Percentiles rank a stretch among this genome's conserved stretches.
These are phyloP conservation scores for Hanseniaspora valbyensis DNA, from an alignment of 805 yeast genomes.

Conservation along the genomic window DNA sequence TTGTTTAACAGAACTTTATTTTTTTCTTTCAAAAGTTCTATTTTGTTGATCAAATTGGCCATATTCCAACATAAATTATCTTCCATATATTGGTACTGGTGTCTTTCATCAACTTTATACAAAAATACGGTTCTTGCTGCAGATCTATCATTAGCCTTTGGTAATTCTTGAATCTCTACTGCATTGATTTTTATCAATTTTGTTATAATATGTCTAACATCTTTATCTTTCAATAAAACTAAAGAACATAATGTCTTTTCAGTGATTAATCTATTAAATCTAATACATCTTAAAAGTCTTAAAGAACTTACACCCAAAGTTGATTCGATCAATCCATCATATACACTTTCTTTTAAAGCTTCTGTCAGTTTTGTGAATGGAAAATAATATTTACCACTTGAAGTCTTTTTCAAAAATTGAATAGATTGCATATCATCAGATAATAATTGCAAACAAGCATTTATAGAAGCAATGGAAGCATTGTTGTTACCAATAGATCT, in stretches of 20 bases:
- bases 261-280: constrained; percentile 59
- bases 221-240: constrained; percentile 67
- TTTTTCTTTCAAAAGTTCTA: constrained; percentile 45
- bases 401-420: constrained; percentile 51
- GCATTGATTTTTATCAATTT: constrained; percentile 57
- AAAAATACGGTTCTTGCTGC: constrained; percentile 79
- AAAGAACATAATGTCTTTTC: constrained; percentile 70
- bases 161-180: constrained; percentile 85
- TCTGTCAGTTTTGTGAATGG: constrained; percentile 48
- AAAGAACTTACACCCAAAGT: constrained; percentile 58
- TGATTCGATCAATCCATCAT: constrained; percentile 47
- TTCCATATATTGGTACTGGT: constrained; percentile 38
- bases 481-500: constrained; percentile 19
- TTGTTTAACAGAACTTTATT: constrained; percentile 63
- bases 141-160: constrained; percentile 81
- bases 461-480: constrained; percentile 31
- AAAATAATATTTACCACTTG: constrained; percentile 47
- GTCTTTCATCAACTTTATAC: constrained; percentile 56
- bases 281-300: constrained; percentile 66
- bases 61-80: constrained; percentile 39
- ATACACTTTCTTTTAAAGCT: constrained; percentile 37
- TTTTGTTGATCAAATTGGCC: constrained; percentile 40
- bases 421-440: constrained; percentile 36
- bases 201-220: constrained; percentile 60
- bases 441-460: constrained; percentile 60